Percentiles rank a stretch among this genome's conserved stretches.
These are phyloP conservation scores for Trichophaea hybrida DNA, from an alignment of 2,329 filamentous ascomycete genomes.

Conservation along the genomic window DNA sequence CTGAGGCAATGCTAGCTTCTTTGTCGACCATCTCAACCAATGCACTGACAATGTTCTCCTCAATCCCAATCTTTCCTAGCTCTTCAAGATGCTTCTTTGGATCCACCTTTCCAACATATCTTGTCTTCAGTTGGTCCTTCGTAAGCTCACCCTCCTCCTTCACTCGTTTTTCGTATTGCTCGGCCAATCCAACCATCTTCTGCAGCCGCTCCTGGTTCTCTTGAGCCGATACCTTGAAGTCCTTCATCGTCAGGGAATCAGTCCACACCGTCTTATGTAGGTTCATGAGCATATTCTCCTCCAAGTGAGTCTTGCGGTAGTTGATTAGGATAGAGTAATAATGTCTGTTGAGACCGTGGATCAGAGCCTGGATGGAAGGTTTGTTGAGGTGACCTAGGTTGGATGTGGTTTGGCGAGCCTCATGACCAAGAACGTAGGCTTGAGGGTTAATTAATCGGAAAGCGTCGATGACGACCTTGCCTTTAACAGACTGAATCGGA, in stretches of 20 bases:
- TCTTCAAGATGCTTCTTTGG: conserved; percentile 99
- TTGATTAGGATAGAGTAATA: conserved; percentile 99
- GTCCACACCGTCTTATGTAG: conserved; percentile 99
- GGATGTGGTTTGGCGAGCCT: conserved; percentile 92
- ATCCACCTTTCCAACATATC: conserved; percentile 97
- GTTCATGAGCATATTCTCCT: conserved; percentile 99
- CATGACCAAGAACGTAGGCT: conserved; percentile 92
- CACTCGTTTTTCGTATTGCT: conserved; percentile 96
- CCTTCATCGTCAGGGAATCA: conserved; percentile 89
- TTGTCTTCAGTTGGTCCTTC: conserved; percentile 94
- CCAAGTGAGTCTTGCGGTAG: conserved; percentile 90
- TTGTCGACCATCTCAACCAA: conserved; percentile 99
- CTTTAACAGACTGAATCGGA: conserved; percentile 97
- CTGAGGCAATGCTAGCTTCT: conserved; percentile 73
- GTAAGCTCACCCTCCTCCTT: conserved; percentile 97
- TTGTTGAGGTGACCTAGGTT: conserved; percentile 98
- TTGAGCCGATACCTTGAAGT: conserved; percentile 72
- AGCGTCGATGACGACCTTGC: conserved; percentile 97
- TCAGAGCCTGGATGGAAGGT: conserved; percentile 97
- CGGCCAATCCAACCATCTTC: conserved; percentile 73
- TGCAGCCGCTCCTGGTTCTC: conserved; percentile 80
- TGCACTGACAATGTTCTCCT: conserved; percentile 99
- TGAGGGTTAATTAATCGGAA: conserved; percentile 98
- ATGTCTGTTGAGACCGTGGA: conserved; percentile 93
- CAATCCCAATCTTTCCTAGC: conserved; percentile 88